Percentiles rank a stretch among this genome's conserved stretches.
phyloP scores from a whole-genome alignment of 768 basidiomycete species.

The Suillus decipiens region DNA sequence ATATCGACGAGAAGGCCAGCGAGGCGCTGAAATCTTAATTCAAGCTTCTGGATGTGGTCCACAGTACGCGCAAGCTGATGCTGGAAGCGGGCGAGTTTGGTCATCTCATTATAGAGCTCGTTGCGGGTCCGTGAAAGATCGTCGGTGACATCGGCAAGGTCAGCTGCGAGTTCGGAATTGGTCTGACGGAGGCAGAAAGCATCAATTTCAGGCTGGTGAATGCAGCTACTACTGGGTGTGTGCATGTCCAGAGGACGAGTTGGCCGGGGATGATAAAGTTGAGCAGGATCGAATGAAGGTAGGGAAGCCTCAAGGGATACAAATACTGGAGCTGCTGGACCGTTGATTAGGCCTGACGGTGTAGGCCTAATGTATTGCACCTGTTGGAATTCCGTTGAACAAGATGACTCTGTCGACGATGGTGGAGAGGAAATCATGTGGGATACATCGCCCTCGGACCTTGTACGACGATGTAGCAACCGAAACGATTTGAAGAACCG shows the following conservation, averaged over 20 bases:
- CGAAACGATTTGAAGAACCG: conserved; percentile 47
- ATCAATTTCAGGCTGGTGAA: neutral
- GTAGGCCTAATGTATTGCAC: neutral
- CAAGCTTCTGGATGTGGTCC: conserved; percentile 28
- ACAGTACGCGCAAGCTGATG: conserved; percentile 26
- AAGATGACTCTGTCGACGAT: conserved; percentile 1
- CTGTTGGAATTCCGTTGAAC: neutral
- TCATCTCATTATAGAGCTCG: conserved; percentile 32
- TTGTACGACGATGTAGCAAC: conserved; percentile 49
- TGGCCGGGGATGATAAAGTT: conserved; percentile 22
- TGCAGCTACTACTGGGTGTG: neutral
- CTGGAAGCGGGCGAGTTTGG: conserved; percentile 27
- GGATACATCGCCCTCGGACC: conserved; percentile 44
- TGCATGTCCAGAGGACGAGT: conserved; percentile 14
- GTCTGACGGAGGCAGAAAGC: conserved; percentile 17
- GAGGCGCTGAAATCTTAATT: conserved; percentile 27
- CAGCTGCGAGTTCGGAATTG: conserved; percentile 25
- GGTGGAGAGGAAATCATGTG: conserved; percentile 14
- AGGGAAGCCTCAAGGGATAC: conserved; percentile 22
- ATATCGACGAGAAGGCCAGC: conserved; percentile 26
- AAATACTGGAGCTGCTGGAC: conserved; percentile 23
- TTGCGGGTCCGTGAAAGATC: conserved; percentile 32
- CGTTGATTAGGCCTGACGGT: neutral
- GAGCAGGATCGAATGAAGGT: conserved; percentile 28
- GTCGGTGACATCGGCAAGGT: conserved; percentile 27